Percentiles rank a stretch among this genome's conserved stretches.
Conservation (phyloP, 257 asterid genomes). For the Lycium barbarum region DNA sequence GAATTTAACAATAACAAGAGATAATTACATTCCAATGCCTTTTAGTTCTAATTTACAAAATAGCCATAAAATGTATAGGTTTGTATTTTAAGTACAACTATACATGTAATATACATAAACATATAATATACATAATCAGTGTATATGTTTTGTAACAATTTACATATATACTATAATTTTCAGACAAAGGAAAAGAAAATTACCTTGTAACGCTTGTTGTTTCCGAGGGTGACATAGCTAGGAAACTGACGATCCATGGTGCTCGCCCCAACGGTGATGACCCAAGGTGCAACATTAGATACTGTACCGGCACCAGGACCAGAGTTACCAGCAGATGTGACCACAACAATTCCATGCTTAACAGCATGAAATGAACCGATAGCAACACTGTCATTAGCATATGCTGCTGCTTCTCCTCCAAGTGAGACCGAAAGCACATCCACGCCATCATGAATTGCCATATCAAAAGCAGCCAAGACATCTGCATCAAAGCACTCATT, state of each 20-base stretch:
- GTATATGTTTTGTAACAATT: too few relatives aligned
- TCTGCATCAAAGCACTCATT: slow-evolving; percentile 90
- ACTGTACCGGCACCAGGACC: slow-evolving; percentile 74
- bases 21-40: too few relatives aligned
- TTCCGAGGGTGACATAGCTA: slow-evolving; percentile 62
- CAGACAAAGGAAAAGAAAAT: background rate
- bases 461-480: slow-evolving; percentile 81
- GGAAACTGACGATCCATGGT: slow-evolving; percentile 81
- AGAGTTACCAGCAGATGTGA: slow-evolving; percentile 94
- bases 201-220: slow-evolving; percentile 56
- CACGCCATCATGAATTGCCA: slow-evolving; percentile 88
- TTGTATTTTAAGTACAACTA: too few relatives aligned
- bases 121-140: too few relatives aligned
- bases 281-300: slow-evolving; percentile 85
- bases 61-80: too few relatives aligned
- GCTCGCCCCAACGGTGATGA: slow-evolving; percentile 88
- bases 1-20: background rate
- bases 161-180: background rate
- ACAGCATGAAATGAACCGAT: slow-evolving; percentile 93
- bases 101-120: too few relatives aligned
- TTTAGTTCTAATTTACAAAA: too few relatives aligned
- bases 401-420: slow-evolving; percentile 73
- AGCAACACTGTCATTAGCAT: slow-evolving; percentile 76
- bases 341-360: slow-evolving; percentile 70
- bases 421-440: slow-evolving; percentile 89